These are phyloP conservation scores for Phytophthora pluvialis DNA, from an alignment of 352 stramenopile genomes.

Conservation along the genomic window DNA sequence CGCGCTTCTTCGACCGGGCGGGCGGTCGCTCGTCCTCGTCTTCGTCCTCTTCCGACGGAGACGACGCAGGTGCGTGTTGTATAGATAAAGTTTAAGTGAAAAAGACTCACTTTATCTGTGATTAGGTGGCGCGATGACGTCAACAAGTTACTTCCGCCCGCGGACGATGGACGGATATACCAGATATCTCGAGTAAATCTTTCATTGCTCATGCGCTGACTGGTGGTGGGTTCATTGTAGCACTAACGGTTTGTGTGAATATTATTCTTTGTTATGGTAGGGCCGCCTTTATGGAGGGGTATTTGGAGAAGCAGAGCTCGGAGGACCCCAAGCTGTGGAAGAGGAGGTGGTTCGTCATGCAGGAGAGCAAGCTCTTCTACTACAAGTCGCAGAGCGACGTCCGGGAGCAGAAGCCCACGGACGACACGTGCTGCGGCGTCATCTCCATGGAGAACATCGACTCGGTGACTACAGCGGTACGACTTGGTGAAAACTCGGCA, in stretches of 20 bases:
- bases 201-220: too few species aligned
- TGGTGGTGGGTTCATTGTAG: not conserved
- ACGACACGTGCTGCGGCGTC: constrained; percentile 68
- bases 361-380: constrained; percentile 85
- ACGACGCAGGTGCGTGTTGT: constrained; percentile 26
- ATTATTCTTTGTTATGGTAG: constrained; percentile 29
- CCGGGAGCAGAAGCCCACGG: constrained; percentile 58
- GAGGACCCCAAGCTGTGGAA: constrained; percentile 80
- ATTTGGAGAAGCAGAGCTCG: constrained; percentile 84
- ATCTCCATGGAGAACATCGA: constrained; percentile 87
- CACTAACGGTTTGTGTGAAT: not conserved
- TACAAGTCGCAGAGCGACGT: constrained; percentile 73
- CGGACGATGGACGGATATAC: constrained; percentile 67
- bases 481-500: constrained; percentile 15
- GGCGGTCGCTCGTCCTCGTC: constrained; percentile 35
- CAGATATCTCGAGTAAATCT: constrained; percentile 63
- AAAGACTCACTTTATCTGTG: constrained; percentile 4
- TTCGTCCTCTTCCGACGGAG: constrained; percentile 35
- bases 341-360: constrained; percentile 87
- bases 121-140: constrained; percentile 37
- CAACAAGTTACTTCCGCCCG: constrained; percentile 69
- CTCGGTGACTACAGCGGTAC: constrained; percentile 84
- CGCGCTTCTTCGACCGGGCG: constrained; percentile 39
- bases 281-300: constrained; percentile 77
- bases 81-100: not conserved